Conservation (phyloP, 805 yeast species). For the Nakazawaea molendinolei region DNA sequence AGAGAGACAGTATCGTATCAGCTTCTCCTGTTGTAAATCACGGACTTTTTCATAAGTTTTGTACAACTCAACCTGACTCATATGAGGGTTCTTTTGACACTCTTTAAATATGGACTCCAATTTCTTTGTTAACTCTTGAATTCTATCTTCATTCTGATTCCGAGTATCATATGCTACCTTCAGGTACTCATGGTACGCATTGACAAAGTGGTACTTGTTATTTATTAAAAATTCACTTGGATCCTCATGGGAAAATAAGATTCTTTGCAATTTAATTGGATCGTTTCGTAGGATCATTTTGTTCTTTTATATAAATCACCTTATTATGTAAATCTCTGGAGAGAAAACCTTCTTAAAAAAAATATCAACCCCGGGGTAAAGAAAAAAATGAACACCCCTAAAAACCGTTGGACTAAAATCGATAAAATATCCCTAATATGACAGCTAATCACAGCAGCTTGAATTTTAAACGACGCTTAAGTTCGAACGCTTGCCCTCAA, state of each 20-base stretch:
- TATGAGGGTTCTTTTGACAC: background rate
- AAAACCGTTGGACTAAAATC: no score
- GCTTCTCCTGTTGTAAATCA: constrained; percentile 5
- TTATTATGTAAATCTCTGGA: no score
- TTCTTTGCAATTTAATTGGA: constrained; percentile 6
- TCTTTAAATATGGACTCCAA: background rate
- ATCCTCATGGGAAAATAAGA: background rate
- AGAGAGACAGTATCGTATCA: constrained; percentile 7
- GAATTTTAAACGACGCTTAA: no score
- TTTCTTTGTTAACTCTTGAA: constrained; percentile 2
- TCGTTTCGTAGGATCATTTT: constrained; percentile 1
- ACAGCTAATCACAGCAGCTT: no score
- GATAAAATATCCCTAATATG: no score
- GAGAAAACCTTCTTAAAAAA: no score
- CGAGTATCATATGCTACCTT: background rate
- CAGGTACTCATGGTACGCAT: background rate
- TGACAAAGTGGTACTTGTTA: constrained; percentile 3
- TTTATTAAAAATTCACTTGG: background rate
- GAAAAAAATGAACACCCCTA: no score
- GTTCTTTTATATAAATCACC: no score
- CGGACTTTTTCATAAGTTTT: constrained; percentile 1
- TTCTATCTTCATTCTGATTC: constrained; percentile 4
- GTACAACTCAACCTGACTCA: background rate
- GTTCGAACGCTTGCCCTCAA: no score
- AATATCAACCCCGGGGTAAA: no score